These are phyloP conservation scores for Kodamaea nitidulidarum DNA, from an alignment of 805 yeast species.

Conservation along the genomic window DNA sequence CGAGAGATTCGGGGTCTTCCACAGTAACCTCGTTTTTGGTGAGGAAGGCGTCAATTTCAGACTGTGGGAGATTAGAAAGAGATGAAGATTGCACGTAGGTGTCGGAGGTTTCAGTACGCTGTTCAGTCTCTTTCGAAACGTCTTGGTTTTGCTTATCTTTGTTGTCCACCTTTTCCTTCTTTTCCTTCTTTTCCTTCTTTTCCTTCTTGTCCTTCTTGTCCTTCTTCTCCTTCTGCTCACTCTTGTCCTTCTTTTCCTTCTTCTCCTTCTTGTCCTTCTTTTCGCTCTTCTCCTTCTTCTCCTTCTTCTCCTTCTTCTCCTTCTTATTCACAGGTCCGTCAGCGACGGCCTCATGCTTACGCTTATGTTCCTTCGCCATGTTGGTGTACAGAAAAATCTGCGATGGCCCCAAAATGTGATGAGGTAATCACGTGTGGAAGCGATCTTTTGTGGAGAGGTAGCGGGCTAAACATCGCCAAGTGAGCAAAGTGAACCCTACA, in stretches of 20 bases:
- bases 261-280: conserved; percentile 39
- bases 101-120: conserved; percentile 10
- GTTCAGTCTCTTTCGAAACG: too few relatives aligned
- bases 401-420: background rate
- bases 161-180: conserved; percentile 22
- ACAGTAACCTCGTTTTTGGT: conserved; percentile 71
- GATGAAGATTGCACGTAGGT: conserved; percentile 37
- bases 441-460: too few relatives aligned
- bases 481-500: background rate
- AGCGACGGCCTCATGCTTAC: conserved; percentile 24
- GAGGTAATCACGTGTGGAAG: background rate
- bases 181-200: conserved; percentile 25
- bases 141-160: too few relatives aligned
- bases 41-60: conserved; percentile 60
- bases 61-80: conserved; percentile 41
- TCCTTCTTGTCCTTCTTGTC: conserved; percentile 24
- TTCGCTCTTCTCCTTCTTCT: conserved; percentile 25
- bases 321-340: conserved; percentile 25
- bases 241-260: conserved; percentile 34
- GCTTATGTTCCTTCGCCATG: conserved; percentile 22
- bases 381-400: background rate
- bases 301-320: conserved; percentile 37
- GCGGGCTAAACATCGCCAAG: background rate
- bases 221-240: conserved; percentile 26
- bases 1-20: conserved; percentile 57